phyloP scores from a whole-genome alignment of 2,329 filamentous ascomycete genomes.

The Diaporthe sp. region DNA sequence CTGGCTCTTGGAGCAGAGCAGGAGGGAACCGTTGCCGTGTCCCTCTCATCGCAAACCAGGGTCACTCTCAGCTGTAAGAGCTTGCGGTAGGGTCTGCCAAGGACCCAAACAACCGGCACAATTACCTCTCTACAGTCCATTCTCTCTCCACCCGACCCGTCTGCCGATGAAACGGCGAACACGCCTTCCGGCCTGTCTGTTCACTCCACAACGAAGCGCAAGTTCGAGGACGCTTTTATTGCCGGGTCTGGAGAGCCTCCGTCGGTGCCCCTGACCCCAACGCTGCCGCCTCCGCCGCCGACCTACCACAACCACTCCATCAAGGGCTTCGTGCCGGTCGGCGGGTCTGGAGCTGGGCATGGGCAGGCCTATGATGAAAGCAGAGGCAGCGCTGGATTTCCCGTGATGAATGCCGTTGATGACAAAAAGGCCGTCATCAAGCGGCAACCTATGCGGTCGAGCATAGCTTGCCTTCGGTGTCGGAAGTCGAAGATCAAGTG shows the following conservation, averaged over 20 bases:
- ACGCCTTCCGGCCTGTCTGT: constrained; percentile 44
- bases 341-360: constrained; percentile 25
- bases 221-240: constrained; percentile 52
- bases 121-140: constrained; percentile 66
- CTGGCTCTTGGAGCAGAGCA: constrained; percentile 27
- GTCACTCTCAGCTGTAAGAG: constrained; percentile 30
- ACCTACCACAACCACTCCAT: constrained; percentile 40
- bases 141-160: constrained; percentile 59
- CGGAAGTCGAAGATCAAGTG: constrained; percentile 89
- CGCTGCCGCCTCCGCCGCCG: constrained; percentile 44
- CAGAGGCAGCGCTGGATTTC: constrained; percentile 39
- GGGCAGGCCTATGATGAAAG: constrained; percentile 44
- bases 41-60: constrained; percentile 37
- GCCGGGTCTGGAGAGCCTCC: constrained; percentile 45
- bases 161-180: constrained; percentile 53
- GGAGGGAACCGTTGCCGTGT: constrained; percentile 23
- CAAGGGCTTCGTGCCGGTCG: constrained; percentile 36
- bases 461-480: constrained; percentile 82
- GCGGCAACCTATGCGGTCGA: constrained; percentile 75
- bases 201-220: constrained; percentile 52
- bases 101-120: constrained; percentile 58
- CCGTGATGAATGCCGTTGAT: constrained; percentile 51
- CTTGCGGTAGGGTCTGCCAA: constrained; percentile 49
- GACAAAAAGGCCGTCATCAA: constrained; percentile 60
- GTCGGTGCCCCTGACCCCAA: constrained; percentile 46